Base-by-base conservation (phyloP, 352 stramenopile species). In the Phytophthora boehmeriae region DNA sequence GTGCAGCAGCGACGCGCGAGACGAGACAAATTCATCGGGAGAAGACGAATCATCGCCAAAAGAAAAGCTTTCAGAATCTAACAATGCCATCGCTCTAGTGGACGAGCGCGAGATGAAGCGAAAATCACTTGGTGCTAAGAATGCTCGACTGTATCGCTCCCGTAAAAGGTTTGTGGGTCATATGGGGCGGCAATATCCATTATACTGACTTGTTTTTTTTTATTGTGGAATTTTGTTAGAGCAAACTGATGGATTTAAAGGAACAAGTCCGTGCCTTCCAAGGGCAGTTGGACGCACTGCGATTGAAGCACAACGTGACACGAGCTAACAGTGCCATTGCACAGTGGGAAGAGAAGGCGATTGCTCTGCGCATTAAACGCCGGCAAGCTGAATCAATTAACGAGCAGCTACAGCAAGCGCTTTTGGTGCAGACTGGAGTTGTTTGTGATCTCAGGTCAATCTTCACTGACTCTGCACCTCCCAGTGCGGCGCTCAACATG, bases 81-180 rank as follows among this genome's bases (percentile, higher is more conserved):
- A 14, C 0, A 46, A 19, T 11, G 42, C 52, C 11, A 54, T 54
- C n/a, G 44, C 13, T 6, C 9, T 47, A 34, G 17, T 53, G 5
- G 47, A 58, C 25, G 58, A 66, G 28, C 65, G 55, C 32, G 68
- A 76, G 16, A 62, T 68, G 14, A 70, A 63, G 42, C 71, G 72
- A 6, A 60, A 59, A 28, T 54, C 59, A 13, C 71, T 77, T 20
- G 54, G 73, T 14, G 72, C 72, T 0, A 74, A 75, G 47, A 84
- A 76, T 25, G 68, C 72, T 36, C 68, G 72, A 1, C 59, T 44
- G 5, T 76, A 81, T 71, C 75, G 72, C 39, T 77, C 53, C 32
- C 66, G 72, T 23, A 81, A 81, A 84, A 84, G 56, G 60, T 71
- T 52, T 5, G 19, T 2, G 2, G 4, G 14, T 43, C 9, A 16